Conservation (phyloP, 352 stramenopile genomes). For the Halophytophthora batemanensis region DNA sequence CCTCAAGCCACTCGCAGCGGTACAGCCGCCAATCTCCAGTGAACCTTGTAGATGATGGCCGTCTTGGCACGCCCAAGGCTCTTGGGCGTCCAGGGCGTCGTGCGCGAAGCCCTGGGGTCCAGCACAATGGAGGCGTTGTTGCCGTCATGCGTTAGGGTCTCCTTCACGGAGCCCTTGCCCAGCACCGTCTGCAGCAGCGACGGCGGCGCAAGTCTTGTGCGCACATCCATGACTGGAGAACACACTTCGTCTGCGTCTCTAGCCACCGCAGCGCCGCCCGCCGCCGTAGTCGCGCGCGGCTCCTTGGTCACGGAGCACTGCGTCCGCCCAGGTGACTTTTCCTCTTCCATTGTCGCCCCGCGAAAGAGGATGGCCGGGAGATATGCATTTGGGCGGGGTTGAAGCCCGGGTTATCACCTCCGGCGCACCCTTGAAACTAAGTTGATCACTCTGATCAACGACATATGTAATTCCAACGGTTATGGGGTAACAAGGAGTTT, state of each 20-base stretch:
- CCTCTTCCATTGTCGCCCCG: too few relatives aligned
- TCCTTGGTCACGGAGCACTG: too few relatives aligned
- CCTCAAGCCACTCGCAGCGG: too few relatives aligned
- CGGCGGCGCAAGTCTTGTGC: slow-evolving; percentile 6
- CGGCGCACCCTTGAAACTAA: too few relatives aligned
- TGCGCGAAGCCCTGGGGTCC: slow-evolving; percentile 34
- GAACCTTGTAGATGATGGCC: slow-evolving; percentile 84
- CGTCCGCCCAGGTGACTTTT: too few relatives aligned
- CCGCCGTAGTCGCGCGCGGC: not conserved
- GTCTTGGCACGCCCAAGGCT: slow-evolving; percentile 82
- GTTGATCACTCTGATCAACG: too few relatives aligned
- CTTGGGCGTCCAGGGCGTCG: slow-evolving; percentile 82
- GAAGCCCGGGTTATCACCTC: too few relatives aligned
- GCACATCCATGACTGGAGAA: not conserved
- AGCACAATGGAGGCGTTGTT: slow-evolving; percentile 81
- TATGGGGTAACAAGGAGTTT: too few relatives aligned
- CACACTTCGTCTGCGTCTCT: not conserved
- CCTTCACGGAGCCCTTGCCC: slow-evolving; percentile 21
- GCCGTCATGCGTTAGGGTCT: slow-evolving; percentile 58
- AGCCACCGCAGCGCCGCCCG: not conserved
- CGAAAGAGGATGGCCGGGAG: too few relatives aligned
- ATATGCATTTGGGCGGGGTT: too few relatives aligned
- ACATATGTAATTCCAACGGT: too few relatives aligned
- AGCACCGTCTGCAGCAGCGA: slow-evolving; percentile 42
- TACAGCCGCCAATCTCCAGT: not conserved